These are phyloP conservation scores for Aureoboletus auriporus DNA, from an alignment of 768 basidiomycete species.

Conservation along the genomic window DNA sequence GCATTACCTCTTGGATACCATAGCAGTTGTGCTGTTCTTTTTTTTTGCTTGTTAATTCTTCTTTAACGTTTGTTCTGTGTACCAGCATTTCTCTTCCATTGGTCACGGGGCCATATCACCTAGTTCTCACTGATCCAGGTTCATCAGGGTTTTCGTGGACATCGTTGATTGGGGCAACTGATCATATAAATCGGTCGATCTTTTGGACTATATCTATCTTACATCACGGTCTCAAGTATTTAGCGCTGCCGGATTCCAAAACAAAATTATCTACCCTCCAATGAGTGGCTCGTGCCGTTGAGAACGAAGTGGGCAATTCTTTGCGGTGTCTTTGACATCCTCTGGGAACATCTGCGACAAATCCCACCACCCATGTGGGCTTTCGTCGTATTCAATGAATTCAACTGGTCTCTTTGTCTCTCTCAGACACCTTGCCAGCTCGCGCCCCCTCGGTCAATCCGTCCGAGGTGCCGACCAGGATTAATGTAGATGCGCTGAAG, in stretches of 20 bases:
- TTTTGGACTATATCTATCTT: slow-evolving; percentile 1
- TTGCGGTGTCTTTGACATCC: slow-evolving; percentile 7
- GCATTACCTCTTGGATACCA: slow-evolving; percentile 25
- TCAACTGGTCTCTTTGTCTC: slow-evolving; percentile 7
- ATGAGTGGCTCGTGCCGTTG: not conserved
- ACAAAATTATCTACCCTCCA: not conserved
- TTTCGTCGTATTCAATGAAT: slow-evolving; percentile 21
- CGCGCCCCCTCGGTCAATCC: slow-evolving; percentile 2
- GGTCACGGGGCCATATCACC: not conserved
- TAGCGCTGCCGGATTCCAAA: not conserved
- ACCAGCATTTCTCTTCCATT: slow-evolving; percentile 4
- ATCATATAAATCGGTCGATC: slow-evolving; percentile 10
- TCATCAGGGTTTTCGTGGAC: slow-evolving; percentile 6
- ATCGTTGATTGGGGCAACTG: slow-evolving; percentile 10
- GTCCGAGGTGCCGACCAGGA: slow-evolving; percentile 20
- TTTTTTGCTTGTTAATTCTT: slow-evolving; percentile 3
- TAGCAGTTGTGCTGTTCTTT: slow-evolving; percentile 5
- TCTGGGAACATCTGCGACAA: slow-evolving; percentile 16
- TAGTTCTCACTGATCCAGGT: slow-evolving; percentile 2
- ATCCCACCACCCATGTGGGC: slow-evolving; percentile 23
- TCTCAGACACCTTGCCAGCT: slow-evolving; percentile 5
- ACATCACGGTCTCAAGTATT: not conserved
- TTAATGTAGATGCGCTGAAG: slow-evolving; percentile 13
- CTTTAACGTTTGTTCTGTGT: slow-evolving; percentile 1
- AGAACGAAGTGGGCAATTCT: slow-evolving; percentile 12